Evolutionary conservation across 1,284 basidiomycete species (phyloP).

Genomic region (Cutaneotrichosporon cavernicola): DNA sequence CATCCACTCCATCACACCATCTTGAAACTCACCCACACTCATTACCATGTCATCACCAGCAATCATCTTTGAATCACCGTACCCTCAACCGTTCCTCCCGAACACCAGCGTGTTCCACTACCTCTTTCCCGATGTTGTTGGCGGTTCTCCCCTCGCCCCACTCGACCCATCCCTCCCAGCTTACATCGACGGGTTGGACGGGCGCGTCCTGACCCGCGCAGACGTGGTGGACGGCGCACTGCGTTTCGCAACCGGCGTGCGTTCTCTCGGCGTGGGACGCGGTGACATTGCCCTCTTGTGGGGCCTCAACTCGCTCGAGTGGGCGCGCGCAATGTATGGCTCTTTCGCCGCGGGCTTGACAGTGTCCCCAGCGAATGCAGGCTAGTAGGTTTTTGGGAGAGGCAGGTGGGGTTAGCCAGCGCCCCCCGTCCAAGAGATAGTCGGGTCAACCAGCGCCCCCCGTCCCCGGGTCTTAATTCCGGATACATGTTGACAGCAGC

Average conservation of each 20-base stretch:
- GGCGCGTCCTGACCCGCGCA: constrained; percentile 61
- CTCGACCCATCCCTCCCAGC: constrained; percentile 55
- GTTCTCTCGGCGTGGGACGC: constrained; percentile 29
- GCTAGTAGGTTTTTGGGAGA: constrained; percentile 34
- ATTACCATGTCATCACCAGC: background rate
- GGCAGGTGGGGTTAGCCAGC: background rate
- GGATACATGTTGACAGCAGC: constrained; percentile 7
- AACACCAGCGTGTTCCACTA: constrained; percentile 18
- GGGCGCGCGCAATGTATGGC: constrained; percentile 58
- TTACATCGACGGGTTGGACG: constrained; percentile 67
- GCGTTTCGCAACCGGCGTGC: constrained; percentile 61
- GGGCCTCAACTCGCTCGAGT: constrained; percentile 61
- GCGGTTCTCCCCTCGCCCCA: constrained; percentile 30
- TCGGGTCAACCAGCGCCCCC: too few species aligned
- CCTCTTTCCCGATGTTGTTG: constrained; percentile 18
- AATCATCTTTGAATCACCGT: constrained; percentile 21
- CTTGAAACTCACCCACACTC: background rate
- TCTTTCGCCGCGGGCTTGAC: constrained; percentile 47
- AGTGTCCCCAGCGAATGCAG: constrained; percentile 46
- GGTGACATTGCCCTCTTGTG: constrained; percentile 48
- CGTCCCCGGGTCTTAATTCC: too few species aligned
- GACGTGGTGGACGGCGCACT: constrained; percentile 61
- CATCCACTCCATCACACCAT: background rate
- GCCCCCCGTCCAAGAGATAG: background rate
- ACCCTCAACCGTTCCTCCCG: constrained; percentile 18